Percentiles rank a stretch among this genome's conserved stretches.
phyloP scores from a whole-genome alignment of 768 basidiomycete genomes.

The Serendipita sp. region DNA sequence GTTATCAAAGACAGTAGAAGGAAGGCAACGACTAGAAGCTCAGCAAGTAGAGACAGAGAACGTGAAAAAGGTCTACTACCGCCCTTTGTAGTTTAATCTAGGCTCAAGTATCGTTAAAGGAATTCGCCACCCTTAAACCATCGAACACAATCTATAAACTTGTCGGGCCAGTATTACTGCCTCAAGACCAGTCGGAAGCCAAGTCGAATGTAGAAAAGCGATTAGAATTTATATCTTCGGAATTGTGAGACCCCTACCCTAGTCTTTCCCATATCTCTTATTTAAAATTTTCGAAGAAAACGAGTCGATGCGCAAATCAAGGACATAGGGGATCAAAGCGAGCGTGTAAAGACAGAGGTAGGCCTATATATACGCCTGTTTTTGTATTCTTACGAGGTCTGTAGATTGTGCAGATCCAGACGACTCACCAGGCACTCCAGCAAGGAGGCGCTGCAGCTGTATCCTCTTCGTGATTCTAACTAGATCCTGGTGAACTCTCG shows the following conservation, averaged over 20 bases:
- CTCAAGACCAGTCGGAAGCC: slow-evolving; percentile 78
- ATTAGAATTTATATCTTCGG: slow-evolving; percentile 69
- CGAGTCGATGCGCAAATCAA: slow-evolving; percentile 70
- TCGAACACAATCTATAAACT: slow-evolving; percentile 80
- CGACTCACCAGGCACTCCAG: slow-evolving; percentile 33
- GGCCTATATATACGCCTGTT: slow-evolving; percentile 10
- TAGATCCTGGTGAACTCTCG: no score
- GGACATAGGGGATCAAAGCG: slow-evolving; percentile 57
- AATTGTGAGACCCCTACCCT: slow-evolving; percentile 48
- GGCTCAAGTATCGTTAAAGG: slow-evolving; percentile 29
- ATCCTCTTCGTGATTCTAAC: no score
- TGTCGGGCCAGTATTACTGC: slow-evolving; percentile 76
- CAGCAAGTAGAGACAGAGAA: slow-evolving; percentile 83
- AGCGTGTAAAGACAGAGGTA: slow-evolving; percentile 74
- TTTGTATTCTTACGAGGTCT: background rate
- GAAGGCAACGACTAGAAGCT: slow-evolving; percentile 72
- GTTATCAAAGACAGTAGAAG: slow-evolving; percentile 55
- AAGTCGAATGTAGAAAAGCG: slow-evolving; percentile 78
- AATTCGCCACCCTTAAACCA: slow-evolving; percentile 57
- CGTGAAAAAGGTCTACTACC: slow-evolving; percentile 60
- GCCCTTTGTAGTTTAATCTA: background rate
- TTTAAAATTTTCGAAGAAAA: slow-evolving; percentile 28
- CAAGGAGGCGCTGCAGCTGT: slow-evolving; percentile 9
- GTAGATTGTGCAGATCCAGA: slow-evolving; percentile 54
- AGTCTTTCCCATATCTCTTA: slow-evolving; percentile 8